Evolutionary conservation across 352 stramenopile species (phyloP).

Genomic region (Phytopythium chamaehyphon): DNA sequence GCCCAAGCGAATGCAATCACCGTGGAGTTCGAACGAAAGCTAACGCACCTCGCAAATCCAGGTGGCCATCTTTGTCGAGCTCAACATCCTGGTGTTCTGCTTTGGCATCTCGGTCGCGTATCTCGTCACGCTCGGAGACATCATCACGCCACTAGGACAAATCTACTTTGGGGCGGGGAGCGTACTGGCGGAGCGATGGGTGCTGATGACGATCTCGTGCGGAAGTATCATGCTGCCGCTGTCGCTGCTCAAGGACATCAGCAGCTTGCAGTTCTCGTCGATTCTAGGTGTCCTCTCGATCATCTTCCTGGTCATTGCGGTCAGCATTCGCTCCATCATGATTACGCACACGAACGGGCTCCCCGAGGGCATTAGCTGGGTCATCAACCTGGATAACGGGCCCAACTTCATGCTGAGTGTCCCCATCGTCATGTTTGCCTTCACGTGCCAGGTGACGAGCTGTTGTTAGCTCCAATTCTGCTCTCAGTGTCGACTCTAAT

Average conservation of each 20-base stretch:
- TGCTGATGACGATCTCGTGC: constrained; percentile 80
- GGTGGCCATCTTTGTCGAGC: constrained; percentile 78
- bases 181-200: constrained; percentile 61
- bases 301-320: constrained; percentile 79
- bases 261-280: constrained; percentile 81
- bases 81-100: constrained; percentile 86
- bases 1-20: too few relatives aligned
- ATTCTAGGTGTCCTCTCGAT: constrained; percentile 82
- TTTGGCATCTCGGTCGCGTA: constrained; percentile 85
- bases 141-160: constrained; percentile 71
- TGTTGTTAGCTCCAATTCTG: neutral
- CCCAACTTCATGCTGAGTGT: constrained; percentile 84
- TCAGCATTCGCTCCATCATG: constrained; percentile 79
- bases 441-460: constrained; percentile 73
- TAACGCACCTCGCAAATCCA: constrained; percentile 3
- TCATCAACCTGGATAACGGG: constrained; percentile 59
- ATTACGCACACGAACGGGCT: constrained; percentile 47
- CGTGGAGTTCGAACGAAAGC: neutral
- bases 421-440: constrained; percentile 87
- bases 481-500: neutral
- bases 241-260: constrained; percentile 82
- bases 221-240: constrained; percentile 77
- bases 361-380: constrained; percentile 65
- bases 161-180: constrained; percentile 62
- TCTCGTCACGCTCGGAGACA: constrained; percentile 78